These are phyloP conservation scores for Diaporthe nobilis DNA, from an alignment of 2,329 filamentous ascomycete genomes.

Conservation along the genomic window DNA sequence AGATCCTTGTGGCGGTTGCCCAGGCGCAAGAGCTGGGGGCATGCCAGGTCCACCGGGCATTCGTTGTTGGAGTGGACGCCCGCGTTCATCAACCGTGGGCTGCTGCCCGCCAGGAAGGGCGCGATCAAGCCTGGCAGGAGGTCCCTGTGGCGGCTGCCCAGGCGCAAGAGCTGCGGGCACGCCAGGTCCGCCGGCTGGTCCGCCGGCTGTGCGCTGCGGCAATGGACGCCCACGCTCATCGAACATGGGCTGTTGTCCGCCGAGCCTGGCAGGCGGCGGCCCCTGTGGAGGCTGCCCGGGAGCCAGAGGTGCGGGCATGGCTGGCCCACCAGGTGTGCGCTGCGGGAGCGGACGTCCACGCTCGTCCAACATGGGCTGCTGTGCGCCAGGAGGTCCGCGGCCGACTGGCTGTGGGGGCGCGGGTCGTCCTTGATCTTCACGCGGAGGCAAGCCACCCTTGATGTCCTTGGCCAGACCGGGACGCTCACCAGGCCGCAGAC, in stretches of 20 bases:
- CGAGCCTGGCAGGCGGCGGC: background rate
- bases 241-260: background rate
- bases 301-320: background rate
- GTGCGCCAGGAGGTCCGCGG: background rate
- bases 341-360: background rate
- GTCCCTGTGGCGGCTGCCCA: background rate
- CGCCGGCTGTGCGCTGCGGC: background rate
- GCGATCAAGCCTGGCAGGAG: background rate
- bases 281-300: background rate
- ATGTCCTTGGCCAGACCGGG: background rate
- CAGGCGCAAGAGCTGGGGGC: background rate
- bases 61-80: background rate
- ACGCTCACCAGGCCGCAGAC: background rate
- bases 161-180: background rate
- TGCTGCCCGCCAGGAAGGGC: background rate
- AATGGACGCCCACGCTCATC: background rate
- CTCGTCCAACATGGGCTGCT: background rate
- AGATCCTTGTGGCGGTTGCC: background rate
- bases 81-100: background rate
- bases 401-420: background rate
- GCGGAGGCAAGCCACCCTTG: background rate
- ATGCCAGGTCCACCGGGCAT: background rate
- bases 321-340: background rate
- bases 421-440: background rate
- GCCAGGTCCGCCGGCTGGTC: background rate